Base-by-base conservation (phyloP, 1,139 yeast genomes). In the Casaregolazyma lundiana region DNA sequence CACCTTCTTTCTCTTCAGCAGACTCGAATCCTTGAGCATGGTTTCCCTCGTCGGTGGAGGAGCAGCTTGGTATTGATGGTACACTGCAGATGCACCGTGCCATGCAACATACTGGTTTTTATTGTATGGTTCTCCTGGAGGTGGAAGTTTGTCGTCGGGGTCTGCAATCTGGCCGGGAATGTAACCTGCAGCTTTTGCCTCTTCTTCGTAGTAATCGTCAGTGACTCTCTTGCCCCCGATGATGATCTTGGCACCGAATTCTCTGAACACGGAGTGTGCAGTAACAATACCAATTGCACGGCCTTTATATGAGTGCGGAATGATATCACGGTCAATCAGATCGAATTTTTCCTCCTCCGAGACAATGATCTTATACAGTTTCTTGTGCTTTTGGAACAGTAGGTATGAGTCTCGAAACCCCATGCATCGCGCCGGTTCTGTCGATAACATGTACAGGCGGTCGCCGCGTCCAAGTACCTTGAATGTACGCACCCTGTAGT, bases 401-500 rank as follows among this genome's bases (percentile, higher is more conserved):
- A 89, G 73, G 60, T 92, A 90, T 0, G 97, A 88, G 63, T 92
- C 98, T 58, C 97, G 76, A 67, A 89, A 89, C 2, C 97, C 97
- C 56, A 90, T 89, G 58, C 90, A 79, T 55, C 97, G 75, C 0
- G 98, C 97, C 1, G 97, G 96, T 62, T 90, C 97, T 0, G 97
- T 90, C 1, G 96, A 85, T 41, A 92, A 77, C 95, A 92, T 89
- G 64, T 80, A 92, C 49, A 82, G 72, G 52, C 81, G 73, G 35
- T 80, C 77, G 3, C 95, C 96, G 49, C 82, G 77, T 3, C 85
- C 88, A 38, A 75, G 67, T 8, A 90, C 76, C 3, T 87, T 86
- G 66, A 92, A 92, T 0, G 94, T 81, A 51, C 90, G 81, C 52
- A 88, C 84, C 50, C 92, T 73, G 67, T 77, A 92, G 58, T 79